phyloP scores from a whole-genome alignment of 306 rosid genomes.

The Lathyrus tuberosus region DNA sequence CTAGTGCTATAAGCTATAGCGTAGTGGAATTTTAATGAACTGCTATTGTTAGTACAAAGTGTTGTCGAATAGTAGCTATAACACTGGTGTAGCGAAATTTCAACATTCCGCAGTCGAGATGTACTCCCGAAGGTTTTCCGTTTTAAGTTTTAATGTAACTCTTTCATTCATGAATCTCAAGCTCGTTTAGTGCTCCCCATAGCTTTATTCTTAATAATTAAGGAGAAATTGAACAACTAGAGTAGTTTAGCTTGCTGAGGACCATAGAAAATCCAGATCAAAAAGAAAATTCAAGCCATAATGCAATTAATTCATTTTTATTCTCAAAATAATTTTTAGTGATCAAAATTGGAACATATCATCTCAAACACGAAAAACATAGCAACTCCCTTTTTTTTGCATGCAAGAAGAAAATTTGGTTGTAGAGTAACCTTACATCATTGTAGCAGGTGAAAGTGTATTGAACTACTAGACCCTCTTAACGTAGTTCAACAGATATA shows the following conservation, averaged over 20 bases:
- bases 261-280: constrained; percentile 13
- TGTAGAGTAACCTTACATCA: constrained; percentile 4
- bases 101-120: background rate
- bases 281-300: constrained; percentile 19
- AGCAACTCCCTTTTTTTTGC: background rate
- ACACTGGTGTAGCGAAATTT: background rate
- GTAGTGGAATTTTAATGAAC: background rate
- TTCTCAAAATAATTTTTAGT: background rate
- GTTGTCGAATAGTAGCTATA: background rate
- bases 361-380: constrained; percentile 4
- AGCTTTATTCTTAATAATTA: background rate
- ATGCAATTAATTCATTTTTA: background rate
- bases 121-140: background rate
- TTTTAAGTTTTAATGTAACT: background rate
- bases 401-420: background rate
- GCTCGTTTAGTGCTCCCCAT: background rate
- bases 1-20: background rate
- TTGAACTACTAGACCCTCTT: constrained; percentile 35
- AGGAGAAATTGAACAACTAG: background rate
- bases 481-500: constrained; percentile 28
- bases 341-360: background rate
- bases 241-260: background rate
- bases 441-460: constrained; percentile 6
- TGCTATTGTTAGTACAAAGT: background rate
- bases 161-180: constrained; percentile 1